Conservation (phyloP, 78 protist species). For the Speleostelium caveatum region DNA sequence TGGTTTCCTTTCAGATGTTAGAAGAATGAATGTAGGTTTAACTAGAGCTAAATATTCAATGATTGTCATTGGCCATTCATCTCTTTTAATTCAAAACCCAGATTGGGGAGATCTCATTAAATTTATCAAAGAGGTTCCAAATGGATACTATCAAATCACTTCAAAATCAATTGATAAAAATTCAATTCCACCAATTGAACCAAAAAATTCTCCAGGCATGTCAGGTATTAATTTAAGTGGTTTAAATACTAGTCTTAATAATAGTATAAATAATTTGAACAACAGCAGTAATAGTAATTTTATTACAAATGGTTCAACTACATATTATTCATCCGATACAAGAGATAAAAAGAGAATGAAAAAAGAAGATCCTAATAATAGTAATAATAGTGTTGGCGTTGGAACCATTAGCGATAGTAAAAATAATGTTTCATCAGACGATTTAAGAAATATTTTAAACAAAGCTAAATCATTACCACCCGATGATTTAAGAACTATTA, state of each 20-base stretch:
- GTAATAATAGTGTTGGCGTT: too few species aligned
- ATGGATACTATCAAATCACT: slow-evolving; percentile 12
- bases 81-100: slow-evolving; percentile 3
- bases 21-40: slow-evolving; percentile 95
- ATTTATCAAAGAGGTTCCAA: not conserved
- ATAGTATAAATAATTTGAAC: too few species aligned
- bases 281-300: too few species aligned
- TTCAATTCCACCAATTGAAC: too few species aligned
- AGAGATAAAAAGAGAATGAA: too few species aligned
- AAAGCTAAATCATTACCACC: not conserved
- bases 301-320: too few species aligned
- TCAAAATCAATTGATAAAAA: not conserved
- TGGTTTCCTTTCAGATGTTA: slow-evolving; percentile 90
- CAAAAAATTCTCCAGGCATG: too few species aligned
- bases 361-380: too few species aligned
- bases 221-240: too few species aligned
- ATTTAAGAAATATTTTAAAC: not conserved
- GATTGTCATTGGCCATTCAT: slow-evolving; percentile 83
- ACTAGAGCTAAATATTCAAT: slow-evolving; percentile 87
- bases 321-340: too few species aligned
- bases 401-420: not conserved
- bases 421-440: not conserved
- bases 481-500: not conserved
- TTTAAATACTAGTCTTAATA: too few species aligned
- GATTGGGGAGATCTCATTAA: slow-evolving; percentile 42